Percentiles rank a stretch among this genome's conserved stretches.
These are phyloP conservation scores for Hymenochaete sp. DNA, from an alignment of 1,284 basidiomycete species.

Conservation along the genomic window DNA sequence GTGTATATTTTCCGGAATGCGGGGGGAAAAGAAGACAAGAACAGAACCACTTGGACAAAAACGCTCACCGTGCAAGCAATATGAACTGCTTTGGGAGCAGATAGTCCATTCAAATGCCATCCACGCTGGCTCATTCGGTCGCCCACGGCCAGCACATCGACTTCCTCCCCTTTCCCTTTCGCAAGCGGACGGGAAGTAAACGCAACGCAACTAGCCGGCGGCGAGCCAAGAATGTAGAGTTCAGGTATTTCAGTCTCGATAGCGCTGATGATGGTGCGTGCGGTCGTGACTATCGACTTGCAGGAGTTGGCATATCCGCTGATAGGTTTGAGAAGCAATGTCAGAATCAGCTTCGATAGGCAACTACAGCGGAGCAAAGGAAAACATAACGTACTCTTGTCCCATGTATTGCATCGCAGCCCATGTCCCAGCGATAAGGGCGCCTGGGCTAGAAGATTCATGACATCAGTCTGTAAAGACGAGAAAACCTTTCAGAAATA, in stretches of 20 bases:
- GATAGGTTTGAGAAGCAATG: constrained; percentile 3
- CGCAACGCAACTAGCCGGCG: constrained; percentile 85
- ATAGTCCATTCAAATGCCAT: constrained; percentile 88
- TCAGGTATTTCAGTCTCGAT: constrained; percentile 68
- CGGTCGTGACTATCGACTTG: constrained; percentile 68
- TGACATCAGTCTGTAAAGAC: constrained; percentile 13
- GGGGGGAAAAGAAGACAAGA: not conserved
- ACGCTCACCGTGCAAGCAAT: constrained; percentile 84
- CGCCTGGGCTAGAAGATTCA: constrained; percentile 60
- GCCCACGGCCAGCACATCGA: constrained; percentile 81
- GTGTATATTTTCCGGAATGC: too few relatives aligned
- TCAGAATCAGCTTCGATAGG: not conserved
- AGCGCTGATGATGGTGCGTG: constrained; percentile 57
- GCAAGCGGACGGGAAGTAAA: constrained; percentile 61
- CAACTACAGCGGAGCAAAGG: not conserved
- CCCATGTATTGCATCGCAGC: constrained; percentile 93
- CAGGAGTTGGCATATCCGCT: constrained; percentile 93
- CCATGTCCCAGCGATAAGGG: constrained; percentile 93
- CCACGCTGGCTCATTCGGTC: constrained; percentile 80
- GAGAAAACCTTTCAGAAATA: constrained; percentile 10
- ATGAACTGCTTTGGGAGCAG: constrained; percentile 77
- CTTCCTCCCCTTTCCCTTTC: constrained; percentile 25
- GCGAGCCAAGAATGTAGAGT: constrained; percentile 81
- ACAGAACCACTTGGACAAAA: not conserved
- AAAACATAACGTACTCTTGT: constrained; percentile 45